phyloP scores from a whole-genome alignment of 176 grass and related monocot genomes.

The Rhynchospora breviuscula region DNA sequence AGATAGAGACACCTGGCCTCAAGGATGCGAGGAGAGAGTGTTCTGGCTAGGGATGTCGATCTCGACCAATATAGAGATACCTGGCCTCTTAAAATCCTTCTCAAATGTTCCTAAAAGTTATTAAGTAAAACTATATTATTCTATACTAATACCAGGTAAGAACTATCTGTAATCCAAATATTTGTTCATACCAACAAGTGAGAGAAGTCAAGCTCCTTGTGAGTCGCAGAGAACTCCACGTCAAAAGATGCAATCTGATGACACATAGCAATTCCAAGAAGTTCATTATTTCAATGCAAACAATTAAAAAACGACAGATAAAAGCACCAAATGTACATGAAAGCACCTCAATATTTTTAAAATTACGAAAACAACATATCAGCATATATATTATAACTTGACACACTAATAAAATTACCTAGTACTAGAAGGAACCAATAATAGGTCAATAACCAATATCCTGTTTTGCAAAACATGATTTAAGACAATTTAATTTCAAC shows the following conservation, averaged over 20 bases:
- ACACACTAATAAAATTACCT: not conserved
- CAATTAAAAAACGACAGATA: conserved; percentile 14
- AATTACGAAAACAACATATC: not conserved
- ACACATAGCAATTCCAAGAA: not conserved
- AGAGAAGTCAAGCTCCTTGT: conserved; percentile 99
- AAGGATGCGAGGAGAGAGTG: conserved; percentile 79
- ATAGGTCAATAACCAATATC: not conserved
- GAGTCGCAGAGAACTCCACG: conserved; percentile 86
- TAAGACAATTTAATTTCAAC: not conserved
- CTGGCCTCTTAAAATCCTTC: conserved; percentile 96
- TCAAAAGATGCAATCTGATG: conserved; percentile 87
- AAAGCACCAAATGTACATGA: not conserved
- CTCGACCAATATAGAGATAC: conserved; percentile 97
- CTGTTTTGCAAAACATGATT: not conserved
- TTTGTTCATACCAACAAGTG: conserved; percentile 73
- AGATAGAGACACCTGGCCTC: too few relatives aligned
- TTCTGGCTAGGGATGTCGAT: conserved; percentile 80
- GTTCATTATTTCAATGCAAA: conserved; percentile 7
- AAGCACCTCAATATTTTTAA: not conserved
- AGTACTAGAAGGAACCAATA: not conserved
- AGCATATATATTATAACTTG: not conserved
- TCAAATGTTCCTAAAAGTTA: conserved; percentile 77
- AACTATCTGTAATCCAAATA: conserved; percentile 19
- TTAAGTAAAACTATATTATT: conserved; percentile 26
- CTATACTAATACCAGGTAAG: not conserved